Evolutionary conservation across 345 rosid genomes (phyloP), one percentile per base, ranked within the genome.

Genomic region (Lepidium sativum): DNA sequence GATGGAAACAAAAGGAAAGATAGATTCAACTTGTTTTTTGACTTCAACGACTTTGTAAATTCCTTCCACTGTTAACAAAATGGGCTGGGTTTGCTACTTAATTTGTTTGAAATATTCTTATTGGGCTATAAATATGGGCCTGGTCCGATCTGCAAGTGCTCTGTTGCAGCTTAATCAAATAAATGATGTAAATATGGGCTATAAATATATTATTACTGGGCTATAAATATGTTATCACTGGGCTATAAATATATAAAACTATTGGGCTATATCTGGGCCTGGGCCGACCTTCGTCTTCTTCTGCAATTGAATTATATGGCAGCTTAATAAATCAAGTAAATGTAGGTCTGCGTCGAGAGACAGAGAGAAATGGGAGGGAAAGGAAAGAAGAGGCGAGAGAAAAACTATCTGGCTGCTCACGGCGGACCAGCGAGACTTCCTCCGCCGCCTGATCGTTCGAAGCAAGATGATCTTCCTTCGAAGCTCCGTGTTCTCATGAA

Each of bases 401-500:
- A 83, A 75, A 92, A 92, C 73, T 89, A 82, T 75, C 48, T 56
- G 58, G 92, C 92, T 11, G 94, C 92, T 13, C 97, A 92, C 68
- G 96, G 97, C 43, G 87, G 87, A 14, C 66, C 77, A 63, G 64
- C 70, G 42, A 69, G 85, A 9, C 92, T 94, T 9, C 99, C 99
- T 39, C 96, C 96, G 25, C 95, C 99, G 2, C 99, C 96, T 48
- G 76, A 87, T 51, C 81, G 76, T 63, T 81, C 90, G 16, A 75
- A 83, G 64, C 74, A 79, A 53, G 95, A 89, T 66, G 84, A 80
- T 66, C 54, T 92, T 63, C 96, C 98, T 40, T 72, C 86, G 11
- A 92, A 87, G 71, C 96, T 92, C 56, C 97, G 98, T 67, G 15
- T 56, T 53, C 73, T 92, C 73, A 79, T 92, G 76, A 80, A 91